These are phyloP conservation scores for Phytopythium mirpurense DNA, from an alignment of 352 stramenopile genomes.

Conservation along the genomic window DNA sequence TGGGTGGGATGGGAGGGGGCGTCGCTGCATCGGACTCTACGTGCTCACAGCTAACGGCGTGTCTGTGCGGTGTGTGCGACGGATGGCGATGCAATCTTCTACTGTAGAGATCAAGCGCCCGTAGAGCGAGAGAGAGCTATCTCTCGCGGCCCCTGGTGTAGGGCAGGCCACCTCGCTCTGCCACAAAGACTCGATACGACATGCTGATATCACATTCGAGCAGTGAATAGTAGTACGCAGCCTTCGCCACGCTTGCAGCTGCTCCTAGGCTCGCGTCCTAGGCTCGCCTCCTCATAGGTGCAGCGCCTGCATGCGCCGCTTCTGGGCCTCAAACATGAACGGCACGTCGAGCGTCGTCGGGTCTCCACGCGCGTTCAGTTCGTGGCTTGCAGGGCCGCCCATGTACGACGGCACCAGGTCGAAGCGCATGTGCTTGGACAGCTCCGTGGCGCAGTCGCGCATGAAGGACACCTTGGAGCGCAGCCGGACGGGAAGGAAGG, in stretches of 20 bases:
- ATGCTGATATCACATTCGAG: neutral
- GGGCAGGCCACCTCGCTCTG: too few relatives aligned
- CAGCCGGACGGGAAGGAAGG: slow-evolving; percentile 45
- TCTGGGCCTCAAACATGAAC: slow-evolving; percentile 56
- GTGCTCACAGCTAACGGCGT: neutral
- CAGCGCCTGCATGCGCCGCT: slow-evolving; percentile 36
- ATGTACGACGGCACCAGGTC: slow-evolving; percentile 52
- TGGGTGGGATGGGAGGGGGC: too few relatives aligned
- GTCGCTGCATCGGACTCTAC: neutral
- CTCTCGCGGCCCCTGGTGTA: too few relatives aligned
- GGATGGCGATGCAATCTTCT: too few relatives aligned
- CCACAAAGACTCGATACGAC: neutral
- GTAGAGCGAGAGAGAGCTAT: too few relatives aligned
- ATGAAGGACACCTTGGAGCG: slow-evolving; percentile 59
- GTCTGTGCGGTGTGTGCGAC: too few relatives aligned
- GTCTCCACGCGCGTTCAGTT: slow-evolving; percentile 18
- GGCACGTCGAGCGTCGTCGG: slow-evolving; percentile 32
- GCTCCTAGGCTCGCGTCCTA: too few relatives aligned
- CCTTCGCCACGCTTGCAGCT: too few relatives aligned
- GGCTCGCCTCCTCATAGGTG: slow-evolving; percentile 11
- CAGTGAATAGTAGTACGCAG: too few relatives aligned
- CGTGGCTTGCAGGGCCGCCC: slow-evolving; percentile 34
- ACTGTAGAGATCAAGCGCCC: slow-evolving; percentile 59
- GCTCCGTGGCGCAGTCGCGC: slow-evolving; percentile 39
- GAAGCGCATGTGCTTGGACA: slow-evolving; percentile 54